These are phyloP conservation scores for Colletotrichum sp. DNA, from an alignment of 2,329 filamentous ascomycete species.

Conservation along the genomic window DNA sequence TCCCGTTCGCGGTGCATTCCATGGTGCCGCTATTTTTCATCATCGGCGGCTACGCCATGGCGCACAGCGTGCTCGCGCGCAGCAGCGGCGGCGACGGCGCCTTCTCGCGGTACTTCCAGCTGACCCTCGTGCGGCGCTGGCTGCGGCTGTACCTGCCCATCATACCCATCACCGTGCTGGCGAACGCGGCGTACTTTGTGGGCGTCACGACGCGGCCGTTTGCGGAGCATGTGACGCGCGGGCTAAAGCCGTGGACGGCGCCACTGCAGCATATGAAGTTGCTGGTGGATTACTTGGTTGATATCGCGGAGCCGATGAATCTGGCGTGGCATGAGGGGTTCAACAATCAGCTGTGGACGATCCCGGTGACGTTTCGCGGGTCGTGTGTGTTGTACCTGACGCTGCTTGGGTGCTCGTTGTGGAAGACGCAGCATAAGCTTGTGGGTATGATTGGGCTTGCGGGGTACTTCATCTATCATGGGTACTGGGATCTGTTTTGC, in stretches of 20 bases:
- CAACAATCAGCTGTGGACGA: neutral
- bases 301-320: neutral
- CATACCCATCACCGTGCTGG: neutral
- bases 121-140: neutral
- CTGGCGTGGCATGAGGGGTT: neutral
- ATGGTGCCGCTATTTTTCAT: conserved; percentile 20
- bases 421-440: neutral
- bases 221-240: neutral
- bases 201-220: neutral
- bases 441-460: neutral
- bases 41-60: conserved; percentile 15
- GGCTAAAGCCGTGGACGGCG: neutral
- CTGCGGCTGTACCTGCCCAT: neutral
- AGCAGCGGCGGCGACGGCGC: neutral
- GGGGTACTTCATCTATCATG: neutral
- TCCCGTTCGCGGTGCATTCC: conserved; percentile 7
- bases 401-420: neutral
- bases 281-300: neutral
- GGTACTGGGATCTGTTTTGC: neutral
- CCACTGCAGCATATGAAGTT: neutral
- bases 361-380: neutral
- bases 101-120: neutral
- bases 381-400: neutral
- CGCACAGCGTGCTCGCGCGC: neutral
- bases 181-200: neutral